phyloP scores from a whole-genome alignment of 2,329 filamentous ascomycete genomes.

The Botrytis fabae region DNA sequence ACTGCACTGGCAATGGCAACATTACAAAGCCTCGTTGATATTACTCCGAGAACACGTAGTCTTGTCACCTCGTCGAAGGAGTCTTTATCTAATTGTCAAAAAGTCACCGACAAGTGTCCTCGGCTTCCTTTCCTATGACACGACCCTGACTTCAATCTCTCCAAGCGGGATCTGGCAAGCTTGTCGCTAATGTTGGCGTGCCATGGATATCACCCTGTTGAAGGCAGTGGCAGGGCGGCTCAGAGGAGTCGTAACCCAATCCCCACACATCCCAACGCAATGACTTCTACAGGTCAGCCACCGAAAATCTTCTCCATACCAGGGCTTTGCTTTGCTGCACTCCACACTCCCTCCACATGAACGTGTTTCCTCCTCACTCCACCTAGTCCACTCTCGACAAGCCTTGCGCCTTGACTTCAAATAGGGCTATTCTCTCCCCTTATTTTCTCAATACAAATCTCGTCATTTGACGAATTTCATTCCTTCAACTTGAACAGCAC shows the following conservation, averaged over 20 bases:
- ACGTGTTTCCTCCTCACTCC: background rate
- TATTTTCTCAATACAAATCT: background rate
- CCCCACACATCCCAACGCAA: background rate
- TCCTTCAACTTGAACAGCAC: background rate
- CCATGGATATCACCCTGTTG: background rate
- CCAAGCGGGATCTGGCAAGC: background rate
- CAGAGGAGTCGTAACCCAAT: background rate
- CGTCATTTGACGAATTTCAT: background rate
- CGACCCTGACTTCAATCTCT: too few species aligned
- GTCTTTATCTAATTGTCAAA: background rate
- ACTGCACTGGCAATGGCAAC: background rate
- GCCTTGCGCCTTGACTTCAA: background rate
- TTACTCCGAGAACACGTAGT: background rate
- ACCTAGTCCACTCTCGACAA: background rate
- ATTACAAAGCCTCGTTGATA: background rate
- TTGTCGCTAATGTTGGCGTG: background rate
- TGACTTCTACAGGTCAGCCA: background rate
- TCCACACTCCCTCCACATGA: background rate
- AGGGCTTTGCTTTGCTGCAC: background rate
- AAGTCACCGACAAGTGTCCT: background rate
- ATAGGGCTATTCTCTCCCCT: background rate
- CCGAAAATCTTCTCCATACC: background rate
- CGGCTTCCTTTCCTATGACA: background rate
- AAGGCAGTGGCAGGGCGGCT: background rate
- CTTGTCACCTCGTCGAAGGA: background rate